These are phyloP conservation scores for Cryphonectria carpinicola DNA, from an alignment of 2,329 filamentous ascomycete species.

Conservation along the genomic window DNA sequence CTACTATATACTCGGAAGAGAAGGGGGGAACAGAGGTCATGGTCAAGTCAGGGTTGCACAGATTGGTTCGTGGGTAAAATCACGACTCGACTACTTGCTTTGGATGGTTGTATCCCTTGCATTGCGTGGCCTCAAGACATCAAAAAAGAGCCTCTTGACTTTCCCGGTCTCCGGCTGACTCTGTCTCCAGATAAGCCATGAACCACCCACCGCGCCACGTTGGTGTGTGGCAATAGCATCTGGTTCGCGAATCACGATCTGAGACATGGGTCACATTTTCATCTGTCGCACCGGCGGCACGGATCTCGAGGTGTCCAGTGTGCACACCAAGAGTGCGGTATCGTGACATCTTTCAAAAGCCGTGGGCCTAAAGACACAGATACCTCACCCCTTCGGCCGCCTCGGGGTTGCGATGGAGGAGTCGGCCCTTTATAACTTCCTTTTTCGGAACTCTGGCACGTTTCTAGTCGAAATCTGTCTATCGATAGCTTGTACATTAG, in stretches of 20 bases:
- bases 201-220: not conserved
- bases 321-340: not conserved
- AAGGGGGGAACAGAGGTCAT: not conserved
- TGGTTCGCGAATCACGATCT: constrained; percentile 10
- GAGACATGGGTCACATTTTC: constrained; percentile 14
- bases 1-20: not conserved
- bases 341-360: constrained; percentile 3
- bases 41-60: not conserved
- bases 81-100: not conserved
- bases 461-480: not conserved
- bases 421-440: not conserved
- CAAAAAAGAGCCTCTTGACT: constrained; percentile 6
- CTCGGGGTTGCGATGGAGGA: not conserved
- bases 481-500: not conserved
- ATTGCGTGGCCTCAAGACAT: constrained; percentile 11
- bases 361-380: not conserved
- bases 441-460: not conserved
- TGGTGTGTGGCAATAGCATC: not conserved
- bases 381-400: not conserved
- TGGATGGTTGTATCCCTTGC: constrained; percentile 12
- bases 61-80: not conserved
- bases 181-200: not conserved
- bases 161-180: not conserved
- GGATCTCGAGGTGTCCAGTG: not conserved
- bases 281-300: not conserved